Conservation (phyloP, 2,329 filamentous ascomycete genomes). For the Colletotrichum sp. region DNA sequence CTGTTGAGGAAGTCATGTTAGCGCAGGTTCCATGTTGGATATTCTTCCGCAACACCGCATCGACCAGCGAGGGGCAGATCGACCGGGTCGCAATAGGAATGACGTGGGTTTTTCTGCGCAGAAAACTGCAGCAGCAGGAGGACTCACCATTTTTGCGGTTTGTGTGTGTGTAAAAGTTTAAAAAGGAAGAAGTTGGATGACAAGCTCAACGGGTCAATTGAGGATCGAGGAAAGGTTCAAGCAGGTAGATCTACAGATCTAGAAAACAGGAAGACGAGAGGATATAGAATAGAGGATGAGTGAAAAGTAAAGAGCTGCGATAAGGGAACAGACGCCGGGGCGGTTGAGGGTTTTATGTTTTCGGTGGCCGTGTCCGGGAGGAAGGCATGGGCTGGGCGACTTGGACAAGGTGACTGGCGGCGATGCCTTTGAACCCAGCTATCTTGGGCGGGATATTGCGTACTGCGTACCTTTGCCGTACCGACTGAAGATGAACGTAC, state of each 20-base stretch:
- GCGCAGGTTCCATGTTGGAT: not conserved
- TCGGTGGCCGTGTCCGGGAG: not conserved
- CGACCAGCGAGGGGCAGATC: not conserved
- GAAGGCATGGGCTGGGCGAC: constrained; percentile 2
- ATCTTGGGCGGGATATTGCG: not conserved
- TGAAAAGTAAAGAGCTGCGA: not conserved
- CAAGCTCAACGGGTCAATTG: not conserved
- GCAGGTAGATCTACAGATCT: not conserved
- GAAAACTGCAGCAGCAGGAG: not conserved
- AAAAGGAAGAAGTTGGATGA: not conserved
- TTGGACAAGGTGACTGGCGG: not conserved
- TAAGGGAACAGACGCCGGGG: constrained; percentile 9
- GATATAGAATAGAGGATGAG: not conserved
- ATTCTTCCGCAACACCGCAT: not conserved
- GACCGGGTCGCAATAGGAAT: not conserved
- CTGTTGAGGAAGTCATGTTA: constrained; percentile 24
- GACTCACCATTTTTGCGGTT: constrained; percentile 28
- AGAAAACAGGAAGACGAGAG: not conserved
- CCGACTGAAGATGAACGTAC: not conserved
- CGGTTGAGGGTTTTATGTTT: constrained; percentile 27
- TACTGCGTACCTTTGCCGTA: not conserved
- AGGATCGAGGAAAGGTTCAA: not conserved
- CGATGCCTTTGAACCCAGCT: constrained; percentile 11
- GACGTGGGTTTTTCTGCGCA: not conserved
- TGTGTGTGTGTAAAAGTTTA: constrained; percentile 4